Conservation (phyloP, 352 stramenopile species). For the Plasmopara viticola region DNA sequence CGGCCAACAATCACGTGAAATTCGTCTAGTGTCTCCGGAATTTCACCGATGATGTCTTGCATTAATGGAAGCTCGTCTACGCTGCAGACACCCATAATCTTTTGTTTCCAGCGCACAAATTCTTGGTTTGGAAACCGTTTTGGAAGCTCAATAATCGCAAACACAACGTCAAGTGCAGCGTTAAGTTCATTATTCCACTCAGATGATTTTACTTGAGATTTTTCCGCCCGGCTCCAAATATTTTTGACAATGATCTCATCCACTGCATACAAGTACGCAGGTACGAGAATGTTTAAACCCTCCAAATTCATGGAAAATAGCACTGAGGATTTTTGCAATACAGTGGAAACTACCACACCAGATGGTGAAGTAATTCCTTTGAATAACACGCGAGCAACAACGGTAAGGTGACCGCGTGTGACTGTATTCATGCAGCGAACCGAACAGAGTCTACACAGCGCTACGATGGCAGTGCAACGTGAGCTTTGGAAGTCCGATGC, state of each 20-base stretch:
- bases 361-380: conserved; percentile 69
- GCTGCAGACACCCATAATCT: conserved; percentile 45
- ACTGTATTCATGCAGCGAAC: conserved; percentile 57
- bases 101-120: conserved; percentile 76
- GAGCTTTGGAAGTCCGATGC: conserved; percentile 66
- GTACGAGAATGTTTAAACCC: conserved; percentile 72
- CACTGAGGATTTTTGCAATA: conserved; percentile 63
- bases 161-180: conserved; percentile 66
- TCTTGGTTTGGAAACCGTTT: conserved; percentile 70
- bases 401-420: conserved; percentile 55
- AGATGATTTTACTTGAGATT: conserved; percentile 60
- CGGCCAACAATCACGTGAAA: conserved; percentile 70
- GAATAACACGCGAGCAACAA: conserved; percentile 63
- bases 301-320: conserved; percentile 78
- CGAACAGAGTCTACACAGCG: conserved; percentile 71
- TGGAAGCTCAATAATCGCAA: conserved; percentile 63
- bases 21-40: conserved; percentile 58
- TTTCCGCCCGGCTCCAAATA: conserved; percentile 64
- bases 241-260: conserved; percentile 80
- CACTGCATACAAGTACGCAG: conserved; percentile 72
- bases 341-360: conserved; percentile 70
- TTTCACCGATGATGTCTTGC: conserved; percentile 52
- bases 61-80: conserved; percentile 27
- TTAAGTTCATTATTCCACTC: conserved; percentile 81
- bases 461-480: conserved; percentile 69